phyloP scores from a whole-genome alignment of 805 yeast genomes.

The Candida berthetii region DNA sequence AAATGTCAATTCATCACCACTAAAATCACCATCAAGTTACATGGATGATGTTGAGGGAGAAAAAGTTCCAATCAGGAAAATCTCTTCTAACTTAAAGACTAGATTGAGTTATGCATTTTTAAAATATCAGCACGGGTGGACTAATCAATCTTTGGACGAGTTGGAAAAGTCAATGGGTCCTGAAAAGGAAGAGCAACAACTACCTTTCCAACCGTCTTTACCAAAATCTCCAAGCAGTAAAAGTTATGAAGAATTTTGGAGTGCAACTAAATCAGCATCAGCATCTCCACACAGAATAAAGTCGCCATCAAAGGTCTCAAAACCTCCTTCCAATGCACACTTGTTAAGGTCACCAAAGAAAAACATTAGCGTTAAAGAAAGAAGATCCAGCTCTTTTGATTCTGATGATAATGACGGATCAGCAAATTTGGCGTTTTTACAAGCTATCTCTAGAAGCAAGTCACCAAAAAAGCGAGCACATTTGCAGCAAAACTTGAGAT shows the following conservation, averaged over 20 bases:
- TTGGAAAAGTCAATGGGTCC: constrained; percentile 12
- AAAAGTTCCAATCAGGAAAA: constrained; percentile 31
- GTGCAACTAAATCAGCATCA: background rate
- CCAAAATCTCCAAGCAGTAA: constrained; percentile 1
- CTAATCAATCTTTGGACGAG: constrained; percentile 21
- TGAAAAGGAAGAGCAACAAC: constrained; percentile 4
- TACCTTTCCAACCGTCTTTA: background rate
- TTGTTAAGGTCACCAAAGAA: constrained; percentile 5
- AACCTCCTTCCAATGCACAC: constrained; percentile 3
- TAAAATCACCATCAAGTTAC: constrained; percentile 19
- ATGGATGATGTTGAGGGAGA: constrained; percentile 16
- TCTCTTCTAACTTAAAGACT: constrained; percentile 32
- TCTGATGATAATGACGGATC: constrained; percentile 23
- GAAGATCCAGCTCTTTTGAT: constrained; percentile 12
- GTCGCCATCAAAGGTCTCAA: constrained; percentile 8
- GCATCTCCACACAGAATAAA: constrained; percentile 5
- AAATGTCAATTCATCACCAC: constrained; percentile 10
- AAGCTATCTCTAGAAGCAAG: constrained; percentile 26
- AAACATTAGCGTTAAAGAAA: constrained; percentile 2
- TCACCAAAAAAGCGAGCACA: constrained; percentile 21
- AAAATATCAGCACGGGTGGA: constrained; percentile 27
- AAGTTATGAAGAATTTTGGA: constrained; percentile 17
- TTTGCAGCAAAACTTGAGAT: constrained; percentile 1
- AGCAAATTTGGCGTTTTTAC: constrained; percentile 32
- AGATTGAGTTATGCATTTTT: constrained; percentile 35